These are phyloP conservation scores for Uronychia setigera DNA, from an alignment of 73 alveolate species.

Conservation along the genomic window DNA sequence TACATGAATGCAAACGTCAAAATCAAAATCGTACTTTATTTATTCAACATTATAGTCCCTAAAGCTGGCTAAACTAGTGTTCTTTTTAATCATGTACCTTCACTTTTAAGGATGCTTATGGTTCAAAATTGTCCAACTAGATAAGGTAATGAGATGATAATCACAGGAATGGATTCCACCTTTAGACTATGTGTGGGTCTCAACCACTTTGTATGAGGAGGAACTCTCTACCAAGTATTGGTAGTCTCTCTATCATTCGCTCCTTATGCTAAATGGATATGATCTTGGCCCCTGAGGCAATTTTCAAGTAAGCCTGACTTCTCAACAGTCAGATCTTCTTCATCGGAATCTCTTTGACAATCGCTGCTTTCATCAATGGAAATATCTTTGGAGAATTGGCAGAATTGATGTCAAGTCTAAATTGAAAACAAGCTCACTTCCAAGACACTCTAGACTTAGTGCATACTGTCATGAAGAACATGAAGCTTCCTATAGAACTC, in stretches of 20 bases:
- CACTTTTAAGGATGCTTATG: conserved; percentile 59
- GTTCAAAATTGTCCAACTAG: conserved; percentile 29
- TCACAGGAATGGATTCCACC: conserved; percentile 37
- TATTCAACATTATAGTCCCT: too few species aligned
- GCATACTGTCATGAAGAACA: conserved; percentile 42
- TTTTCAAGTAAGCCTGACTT: conserved; percentile 17
- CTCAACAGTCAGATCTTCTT: conserved; percentile 7
- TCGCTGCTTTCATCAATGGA: conserved; percentile 36
- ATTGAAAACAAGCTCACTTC: conserved; percentile 5
- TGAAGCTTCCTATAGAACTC: conserved; percentile 18
- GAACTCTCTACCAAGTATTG: conserved; percentile 28
- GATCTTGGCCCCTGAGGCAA: conserved; percentile 62
- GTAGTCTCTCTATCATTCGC: conserved; percentile 49
- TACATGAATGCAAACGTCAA: too few species aligned
- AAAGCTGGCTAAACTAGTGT: conserved; percentile 22
- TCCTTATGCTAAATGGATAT: conserved; percentile 48
- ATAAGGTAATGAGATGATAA: too few species aligned
- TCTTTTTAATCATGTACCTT: conserved; percentile 39
- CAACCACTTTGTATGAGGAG: conserved; percentile 3
- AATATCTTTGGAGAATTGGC: conserved; percentile 33
- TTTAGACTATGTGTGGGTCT: conserved; percentile 12
- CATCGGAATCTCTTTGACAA: background rate
- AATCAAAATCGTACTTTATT: too few species aligned
- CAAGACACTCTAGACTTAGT: conserved; percentile 17
- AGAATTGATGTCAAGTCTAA: conserved; percentile 8